A percentile compares a stretch with the other conserved stretches of the same genome.
These are phyloP conservation scores for Rubroboletus satanas DNA, from an alignment of 768 basidiomycete species.

Conservation along the genomic window DNA sequence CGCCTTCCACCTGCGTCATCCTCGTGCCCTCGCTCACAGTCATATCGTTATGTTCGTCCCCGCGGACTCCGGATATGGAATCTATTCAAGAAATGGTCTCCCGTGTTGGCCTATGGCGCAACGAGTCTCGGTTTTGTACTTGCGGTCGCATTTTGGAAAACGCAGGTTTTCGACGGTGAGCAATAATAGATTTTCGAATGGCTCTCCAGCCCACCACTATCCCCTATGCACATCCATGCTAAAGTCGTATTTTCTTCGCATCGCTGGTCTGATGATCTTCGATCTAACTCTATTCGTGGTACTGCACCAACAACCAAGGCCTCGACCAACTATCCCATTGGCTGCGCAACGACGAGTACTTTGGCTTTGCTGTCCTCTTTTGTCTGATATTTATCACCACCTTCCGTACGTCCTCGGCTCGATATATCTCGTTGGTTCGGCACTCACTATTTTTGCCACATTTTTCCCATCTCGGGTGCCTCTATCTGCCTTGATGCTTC, in stretches of 20 bases:
- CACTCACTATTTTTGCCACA: constrained; percentile 10
- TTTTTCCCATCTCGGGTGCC: constrained; percentile 1
- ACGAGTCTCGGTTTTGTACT: constrained; percentile 75
- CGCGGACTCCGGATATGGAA: constrained; percentile 52
- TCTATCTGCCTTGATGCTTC: constrained; percentile 7
- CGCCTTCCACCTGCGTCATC: constrained; percentile 14
- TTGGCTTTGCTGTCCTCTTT: constrained; percentile 78
- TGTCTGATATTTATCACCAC: constrained; percentile 82
- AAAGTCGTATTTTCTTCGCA: not conserved
- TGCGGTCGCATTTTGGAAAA: constrained; percentile 81
- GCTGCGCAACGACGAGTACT: constrained; percentile 65
- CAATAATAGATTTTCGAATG: constrained; percentile 11
- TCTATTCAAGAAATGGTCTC: constrained; percentile 70
- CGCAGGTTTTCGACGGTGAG: constrained; percentile 78
- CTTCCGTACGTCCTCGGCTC: constrained; percentile 57
- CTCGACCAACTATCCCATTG: constrained; percentile 80
- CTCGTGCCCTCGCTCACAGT: constrained; percentile 16
- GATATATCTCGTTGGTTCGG: not conserved
- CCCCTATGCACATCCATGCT: not conserved
- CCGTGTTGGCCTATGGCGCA: constrained; percentile 69
- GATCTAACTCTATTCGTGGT: not conserved
- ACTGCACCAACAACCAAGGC: constrained; percentile 39
- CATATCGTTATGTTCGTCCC: constrained; percentile 40
- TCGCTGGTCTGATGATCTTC: not conserved
- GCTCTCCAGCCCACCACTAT: not conserved